A percentile compares a stretch with the other conserved stretches of the same genome.
phyloP scores from a whole-genome alignment of 2,329 filamentous ascomycete genomes.

The Alternaria triticina region DNA sequence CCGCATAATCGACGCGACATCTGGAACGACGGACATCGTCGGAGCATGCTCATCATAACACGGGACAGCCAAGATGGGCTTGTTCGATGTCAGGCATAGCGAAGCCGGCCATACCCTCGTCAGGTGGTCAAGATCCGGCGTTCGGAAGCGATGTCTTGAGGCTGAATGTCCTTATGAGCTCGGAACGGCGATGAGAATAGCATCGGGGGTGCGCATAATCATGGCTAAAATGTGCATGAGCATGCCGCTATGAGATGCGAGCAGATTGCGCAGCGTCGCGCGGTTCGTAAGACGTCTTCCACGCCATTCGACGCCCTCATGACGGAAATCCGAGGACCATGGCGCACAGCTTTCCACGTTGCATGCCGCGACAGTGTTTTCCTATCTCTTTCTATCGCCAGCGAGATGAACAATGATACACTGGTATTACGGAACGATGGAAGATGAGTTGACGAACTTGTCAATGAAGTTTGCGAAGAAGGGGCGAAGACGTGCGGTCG shows the following conservation, averaged over 20 bases:
- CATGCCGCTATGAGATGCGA: background rate
- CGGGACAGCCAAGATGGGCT: fast-evolving
- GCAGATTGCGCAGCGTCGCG: background rate
- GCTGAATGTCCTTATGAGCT: background rate
- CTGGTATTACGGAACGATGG: background rate
- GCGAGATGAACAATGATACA: background rate
- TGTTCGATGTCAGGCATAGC: background rate
- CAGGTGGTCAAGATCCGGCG: background rate
- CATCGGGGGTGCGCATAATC: background rate
- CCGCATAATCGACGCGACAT: background rate
- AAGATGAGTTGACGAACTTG: background rate
- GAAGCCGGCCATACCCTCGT: background rate
- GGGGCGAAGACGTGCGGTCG: background rate
- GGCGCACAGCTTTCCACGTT: background rate
- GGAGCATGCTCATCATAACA: background rate
- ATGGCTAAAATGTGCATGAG: background rate
- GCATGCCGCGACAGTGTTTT: background rate
- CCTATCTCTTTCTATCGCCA: background rate
- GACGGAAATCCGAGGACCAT: background rate
- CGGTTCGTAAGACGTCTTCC: too few species aligned
- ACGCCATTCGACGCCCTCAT: background rate
- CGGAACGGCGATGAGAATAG: background rate
- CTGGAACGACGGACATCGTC: background rate
- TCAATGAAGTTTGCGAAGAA: background rate
- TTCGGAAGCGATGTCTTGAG: background rate